Conservation (phyloP, 2,329 filamentous ascomycete species). For the Plectosphaerella cucumerina region DNA sequence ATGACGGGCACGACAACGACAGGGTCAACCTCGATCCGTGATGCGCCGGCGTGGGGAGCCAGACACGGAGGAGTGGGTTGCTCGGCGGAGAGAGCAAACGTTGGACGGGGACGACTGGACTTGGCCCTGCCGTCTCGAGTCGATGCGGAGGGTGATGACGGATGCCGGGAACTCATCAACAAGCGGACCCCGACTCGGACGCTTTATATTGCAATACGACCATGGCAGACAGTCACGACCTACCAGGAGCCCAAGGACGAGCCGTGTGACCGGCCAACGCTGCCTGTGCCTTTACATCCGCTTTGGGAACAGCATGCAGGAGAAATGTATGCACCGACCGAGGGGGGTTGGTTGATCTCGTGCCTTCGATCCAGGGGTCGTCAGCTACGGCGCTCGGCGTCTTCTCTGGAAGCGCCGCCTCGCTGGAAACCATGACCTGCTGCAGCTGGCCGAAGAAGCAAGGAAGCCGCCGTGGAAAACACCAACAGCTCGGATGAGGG, state of each 20-base stretch:
- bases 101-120: too few relatives aligned
- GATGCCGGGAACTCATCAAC: conserved; percentile 5
- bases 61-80: background rate
- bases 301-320: conserved; percentile 11
- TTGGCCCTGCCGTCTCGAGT: background rate
- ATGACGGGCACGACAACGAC: background rate
- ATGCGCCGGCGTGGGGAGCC: background rate
- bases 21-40: background rate
- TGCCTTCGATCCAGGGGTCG: background rate
- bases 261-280: background rate
- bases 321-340: conserved; percentile 6
- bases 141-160: conserved; percentile 3
- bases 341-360: background rate
- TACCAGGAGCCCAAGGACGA: too few relatives aligned
- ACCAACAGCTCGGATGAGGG: background rate
- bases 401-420: background rate
- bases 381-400: conserved; percentile 3
- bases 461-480: background rate
- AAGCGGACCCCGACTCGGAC: background rate
- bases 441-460: background rate
- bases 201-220: too few relatives aligned
- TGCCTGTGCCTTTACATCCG: conserved; percentile 6
- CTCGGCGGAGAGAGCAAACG: too few relatives aligned
- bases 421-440: conserved; percentile 7
- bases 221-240: too few relatives aligned